Evolutionary conservation across 1,139 yeast species (phyloP), one percentile per base, ranked within the genome.

Genomic region (Geotrichum klebahnii): DNA sequence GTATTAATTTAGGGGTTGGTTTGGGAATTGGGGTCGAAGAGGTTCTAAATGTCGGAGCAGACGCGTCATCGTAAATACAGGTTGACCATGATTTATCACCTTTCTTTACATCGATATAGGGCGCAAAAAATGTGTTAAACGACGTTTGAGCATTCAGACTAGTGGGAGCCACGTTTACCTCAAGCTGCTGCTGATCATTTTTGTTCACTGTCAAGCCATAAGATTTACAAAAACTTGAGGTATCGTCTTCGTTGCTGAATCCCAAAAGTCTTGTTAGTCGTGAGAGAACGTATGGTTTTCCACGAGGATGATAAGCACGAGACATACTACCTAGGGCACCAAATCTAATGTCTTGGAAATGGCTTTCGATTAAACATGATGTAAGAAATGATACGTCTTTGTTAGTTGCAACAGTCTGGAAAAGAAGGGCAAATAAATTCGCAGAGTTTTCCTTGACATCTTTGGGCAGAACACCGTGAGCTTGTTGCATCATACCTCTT

Each of bases 281-380:
- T 1, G 64, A 62, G 0, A 80, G 73, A 2, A 79, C 70, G 53
- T 82, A 78, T 0, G 89, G 84, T 61, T 79, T 84, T 1, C 88
- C 82, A 52, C 81, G 81, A 1, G 82, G 74, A 60, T 89, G 96
- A 54, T 81, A 77, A 1, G 90, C 73, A 52, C 80, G 71, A 2
- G 86, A 72, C 74, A 92, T 74, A 0, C 89, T 73, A 59, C 78
- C 81, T 52, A 90, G 65, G 0, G 95, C 90, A 60, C 82, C 80
- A 60, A 85, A 80, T 41, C 98, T 70, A 5, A 90, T 74, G 53
- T 84, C 92, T 60, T 85, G 85, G 61, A 88, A 80, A 58, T 85
- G 90, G 3, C 84, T 80, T 63, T 92, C 97, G 28, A 88, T 67
- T 38, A 92, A 69, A 55, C 95, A 89, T 0, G 88, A 75, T 66